A percentile compares a stretch with the other conserved stretches of the same genome.
Conservation (phyloP, 176 grass and related monocot genomes). For the Tuctoria greenei region DNA sequence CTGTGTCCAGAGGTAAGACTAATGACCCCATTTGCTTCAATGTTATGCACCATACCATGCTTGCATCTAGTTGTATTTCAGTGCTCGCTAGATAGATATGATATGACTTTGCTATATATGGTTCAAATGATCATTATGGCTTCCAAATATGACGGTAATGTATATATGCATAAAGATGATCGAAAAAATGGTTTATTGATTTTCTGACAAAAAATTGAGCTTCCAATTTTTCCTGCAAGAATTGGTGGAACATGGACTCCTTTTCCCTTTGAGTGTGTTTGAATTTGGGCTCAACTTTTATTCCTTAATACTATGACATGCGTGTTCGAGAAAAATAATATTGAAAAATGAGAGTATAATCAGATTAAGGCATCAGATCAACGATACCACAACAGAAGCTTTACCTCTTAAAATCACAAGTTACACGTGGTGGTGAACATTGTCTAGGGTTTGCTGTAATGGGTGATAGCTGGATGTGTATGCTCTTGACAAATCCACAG, state of each 20-base stretch:
- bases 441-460: conserved; percentile 15
- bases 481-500: background rate
- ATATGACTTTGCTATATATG: no score
- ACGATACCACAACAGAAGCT: background rate
- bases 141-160: no score
- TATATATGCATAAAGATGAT: no score
- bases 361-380: conserved; percentile 18
- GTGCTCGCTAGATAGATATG: no score
- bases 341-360: background rate
- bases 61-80: background rate
- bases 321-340: no score
- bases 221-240: background rate
- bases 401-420: conserved; percentile 27
- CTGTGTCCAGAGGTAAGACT: background rate
- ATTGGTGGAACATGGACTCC: background rate
- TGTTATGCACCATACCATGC: background rate
- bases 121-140: no score
- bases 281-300: no score
- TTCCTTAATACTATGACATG: no score
- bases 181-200: background rate
- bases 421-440: conserved; percentile 24
- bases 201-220: background rate
- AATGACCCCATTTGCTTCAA: background rate
- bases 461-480: conserved; percentile 21
- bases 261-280: no score